These are phyloP conservation scores for Penicillium flavigenum DNA, from an alignment of 495 filamentous ascomycete species.

Conservation along the genomic window DNA sequence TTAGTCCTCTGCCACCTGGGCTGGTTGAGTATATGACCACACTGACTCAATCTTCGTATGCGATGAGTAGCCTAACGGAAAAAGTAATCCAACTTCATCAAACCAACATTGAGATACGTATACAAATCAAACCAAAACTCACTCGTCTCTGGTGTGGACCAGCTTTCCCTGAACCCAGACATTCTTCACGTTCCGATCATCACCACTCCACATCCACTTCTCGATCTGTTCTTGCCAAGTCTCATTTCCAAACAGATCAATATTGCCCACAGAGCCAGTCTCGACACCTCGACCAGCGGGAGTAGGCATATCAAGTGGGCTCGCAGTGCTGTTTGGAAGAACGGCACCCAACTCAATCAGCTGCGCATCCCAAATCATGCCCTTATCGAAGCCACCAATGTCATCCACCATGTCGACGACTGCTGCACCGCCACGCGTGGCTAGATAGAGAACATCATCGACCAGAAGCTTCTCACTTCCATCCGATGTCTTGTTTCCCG, in stretches of 20 bases:
- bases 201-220: constrained; percentile 89
- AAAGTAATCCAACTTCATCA: too few relatives aligned
- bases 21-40: too few relatives aligned
- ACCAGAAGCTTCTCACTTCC: constrained; percentile 61
- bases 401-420: constrained; percentile 67
- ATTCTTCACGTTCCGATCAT: constrained; percentile 76
- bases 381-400: constrained; percentile 76
- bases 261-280: constrained; percentile 23
- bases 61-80: too few relatives aligned
- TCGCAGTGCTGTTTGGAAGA: neutral
- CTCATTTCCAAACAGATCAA: constrained; percentile 87
- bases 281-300: constrained; percentile 13
- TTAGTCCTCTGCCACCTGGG: too few relatives aligned
- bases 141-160: constrained; percentile 52
- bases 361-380: constrained; percentile 88
- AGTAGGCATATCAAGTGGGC: constrained; percentile 12
- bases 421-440: constrained; percentile 74
- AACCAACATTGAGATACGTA: too few relatives aligned
- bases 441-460: constrained; percentile 84
- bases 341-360: constrained; percentile 60
- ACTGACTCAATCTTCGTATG: too few relatives aligned
- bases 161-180: constrained; percentile 72
- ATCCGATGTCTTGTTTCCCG: constrained; percentile 6
- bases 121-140: too few relatives aligned
- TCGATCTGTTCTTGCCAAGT: constrained; percentile 72